These are phyloP conservation scores for Epichloe uncinata DNA, from an alignment of 2,329 filamentous ascomycete genomes.

Conservation along the genomic window DNA sequence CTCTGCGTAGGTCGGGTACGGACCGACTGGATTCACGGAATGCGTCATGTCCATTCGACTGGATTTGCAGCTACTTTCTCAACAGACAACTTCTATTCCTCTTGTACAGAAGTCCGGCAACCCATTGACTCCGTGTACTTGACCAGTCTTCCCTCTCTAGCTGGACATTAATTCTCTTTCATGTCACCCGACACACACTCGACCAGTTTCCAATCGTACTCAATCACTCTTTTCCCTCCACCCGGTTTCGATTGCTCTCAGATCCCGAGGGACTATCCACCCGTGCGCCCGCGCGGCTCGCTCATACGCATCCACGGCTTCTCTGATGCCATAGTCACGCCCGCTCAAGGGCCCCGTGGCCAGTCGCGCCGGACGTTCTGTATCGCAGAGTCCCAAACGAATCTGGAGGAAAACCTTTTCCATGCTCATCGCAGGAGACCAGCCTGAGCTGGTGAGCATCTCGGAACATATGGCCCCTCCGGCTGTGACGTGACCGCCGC, in stretches of 20 bases:
- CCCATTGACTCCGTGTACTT: no score
- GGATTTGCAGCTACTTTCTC: no score
- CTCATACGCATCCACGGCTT: conserved; percentile 61
- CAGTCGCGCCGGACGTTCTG: conserved; percentile 65
- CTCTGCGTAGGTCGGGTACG: no score
- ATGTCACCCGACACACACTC: no score
- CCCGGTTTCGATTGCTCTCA: conserved; percentile 29
- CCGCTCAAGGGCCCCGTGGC: conserved; percentile 13
- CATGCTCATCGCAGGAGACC: conserved; percentile 59
- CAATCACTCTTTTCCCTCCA: background rate
- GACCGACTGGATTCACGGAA: no score
- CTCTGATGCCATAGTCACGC: conserved; percentile 49
- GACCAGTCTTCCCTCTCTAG: no score
- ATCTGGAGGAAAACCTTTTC: conserved; percentile 75
- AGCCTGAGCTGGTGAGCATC: conserved; percentile 70
- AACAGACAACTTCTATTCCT: no score
- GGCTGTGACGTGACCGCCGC: conserved; percentile 73
- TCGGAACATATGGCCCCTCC: conserved; percentile 81
- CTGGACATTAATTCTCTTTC: no score
- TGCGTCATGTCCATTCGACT: no score
- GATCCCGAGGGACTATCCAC: conserved; percentile 56
- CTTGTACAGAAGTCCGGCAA: no score
- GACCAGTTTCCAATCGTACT: background rate
- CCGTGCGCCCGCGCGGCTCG: conserved; percentile 55
- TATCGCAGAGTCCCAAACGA: conserved; percentile 57